A percentile compares a stretch with the other conserved stretches of the same genome.
phyloP scores from a whole-genome alignment of 495 filamentous ascomycete genomes.

The Lindgomyces ingoldianus region DNA sequence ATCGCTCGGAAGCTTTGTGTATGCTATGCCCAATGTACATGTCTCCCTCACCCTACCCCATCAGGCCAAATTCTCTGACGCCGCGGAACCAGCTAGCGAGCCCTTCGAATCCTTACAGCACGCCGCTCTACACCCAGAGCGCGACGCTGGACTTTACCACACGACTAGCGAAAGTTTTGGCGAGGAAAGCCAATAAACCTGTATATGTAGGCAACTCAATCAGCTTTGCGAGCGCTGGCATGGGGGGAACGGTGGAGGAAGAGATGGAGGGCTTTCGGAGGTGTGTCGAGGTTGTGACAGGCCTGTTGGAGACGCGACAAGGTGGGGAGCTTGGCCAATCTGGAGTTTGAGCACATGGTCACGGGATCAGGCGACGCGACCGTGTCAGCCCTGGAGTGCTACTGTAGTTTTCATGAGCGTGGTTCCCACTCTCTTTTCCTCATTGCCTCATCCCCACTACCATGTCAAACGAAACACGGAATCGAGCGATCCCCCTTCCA shows the following conservation, averaged over 20 bases:
- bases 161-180: slow-evolving; percentile 78
- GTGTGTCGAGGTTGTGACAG: slow-evolving; percentile 68
- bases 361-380: background rate
- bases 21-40: slow-evolving; percentile 85
- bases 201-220: slow-evolving; percentile 84
- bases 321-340: background rate
- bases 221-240: slow-evolving; percentile 63
- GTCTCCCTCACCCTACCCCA: background rate
- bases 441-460: no score
- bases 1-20: slow-evolving; percentile 80
- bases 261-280: slow-evolving; percentile 85
- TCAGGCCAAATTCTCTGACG: background rate
- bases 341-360: background rate
- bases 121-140: slow-evolving; percentile 72
- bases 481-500: no score
- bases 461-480: no score
- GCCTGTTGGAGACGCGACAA: slow-evolving; percentile 50
- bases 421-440: no score
- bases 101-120: slow-evolving; percentile 67
- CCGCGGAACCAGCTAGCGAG: slow-evolving; percentile 50
- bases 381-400: no score
- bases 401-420: no score
- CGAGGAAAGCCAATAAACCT: slow-evolving; percentile 65
- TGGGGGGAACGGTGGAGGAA: slow-evolving; percentile 81
- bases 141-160: slow-evolving; percentile 82